Evolutionary conservation across 2,329 filamentous ascomycete genomes (phyloP).

Genomic region (Didymella glomerata): DNA sequence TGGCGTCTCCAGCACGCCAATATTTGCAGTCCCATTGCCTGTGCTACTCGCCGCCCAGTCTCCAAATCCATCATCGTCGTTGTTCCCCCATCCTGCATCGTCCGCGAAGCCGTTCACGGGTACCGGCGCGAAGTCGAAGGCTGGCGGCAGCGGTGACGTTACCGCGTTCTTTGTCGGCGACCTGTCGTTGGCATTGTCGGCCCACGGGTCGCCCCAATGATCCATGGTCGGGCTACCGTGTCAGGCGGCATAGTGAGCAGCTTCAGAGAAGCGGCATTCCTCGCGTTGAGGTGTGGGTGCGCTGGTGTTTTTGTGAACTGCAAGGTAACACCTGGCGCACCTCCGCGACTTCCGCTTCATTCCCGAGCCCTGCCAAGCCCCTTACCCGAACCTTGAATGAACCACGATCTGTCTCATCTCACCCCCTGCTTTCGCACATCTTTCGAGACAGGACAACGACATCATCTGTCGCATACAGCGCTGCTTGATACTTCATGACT

Average conservation of each 20-base stretch:
- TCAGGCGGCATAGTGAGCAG: constrained; percentile 49
- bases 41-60: constrained; percentile 37
- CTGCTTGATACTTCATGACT: too few species aligned
- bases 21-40: constrained; percentile 5
- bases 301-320: constrained; percentile 9
- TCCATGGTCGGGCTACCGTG: constrained; percentile 47
- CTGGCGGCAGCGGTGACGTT: constrained; percentile 30
- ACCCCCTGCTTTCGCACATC: background rate
- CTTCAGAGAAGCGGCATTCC: constrained; percentile 43
- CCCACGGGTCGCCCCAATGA: constrained; percentile 55
- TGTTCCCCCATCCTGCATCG: constrained; percentile 48
- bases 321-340: constrained; percentile 5
- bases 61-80: constrained; percentile 41
- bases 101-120: constrained; percentile 46
- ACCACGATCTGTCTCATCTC: constrained; percentile 5
- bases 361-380: constrained; percentile 12
- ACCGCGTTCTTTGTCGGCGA: constrained; percentile 37
- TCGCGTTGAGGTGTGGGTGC: constrained; percentile 12
- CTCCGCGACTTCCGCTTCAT: constrained; percentile 6
- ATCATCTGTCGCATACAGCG: background rate
- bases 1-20: background rate
- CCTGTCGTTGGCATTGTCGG: constrained; percentile 43
- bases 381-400: constrained; percentile 5
- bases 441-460: background rate
- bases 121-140: constrained; percentile 27